Conservation (phyloP, 495 filamentous ascomycete species). For the Talaromyces adpressus region DNA sequence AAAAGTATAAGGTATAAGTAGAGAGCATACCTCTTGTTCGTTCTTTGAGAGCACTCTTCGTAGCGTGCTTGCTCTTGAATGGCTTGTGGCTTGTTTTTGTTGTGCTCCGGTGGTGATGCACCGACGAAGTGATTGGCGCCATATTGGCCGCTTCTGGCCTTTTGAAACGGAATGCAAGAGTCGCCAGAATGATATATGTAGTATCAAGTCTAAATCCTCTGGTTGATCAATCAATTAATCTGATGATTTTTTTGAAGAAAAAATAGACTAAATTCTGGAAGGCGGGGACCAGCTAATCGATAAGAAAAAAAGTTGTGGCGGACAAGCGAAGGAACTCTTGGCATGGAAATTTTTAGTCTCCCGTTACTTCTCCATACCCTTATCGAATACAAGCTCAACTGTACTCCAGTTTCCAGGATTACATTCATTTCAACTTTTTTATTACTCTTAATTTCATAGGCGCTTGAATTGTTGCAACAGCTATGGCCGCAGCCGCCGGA, state of each 20-base stretch:
- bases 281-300: constrained; percentile 14
- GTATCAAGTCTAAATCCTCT: background rate
- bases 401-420: background rate
- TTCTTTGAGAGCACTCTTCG: constrained; percentile 78
- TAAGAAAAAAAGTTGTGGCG: constrained; percentile 33
- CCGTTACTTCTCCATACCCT: background rate
- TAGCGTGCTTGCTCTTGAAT: constrained; percentile 86
- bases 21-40: constrained; percentile 68
- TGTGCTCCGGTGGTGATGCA: constrained; percentile 85
- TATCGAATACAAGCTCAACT: background rate
- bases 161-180: constrained; percentile 84
- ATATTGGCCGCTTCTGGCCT: constrained; percentile 58
- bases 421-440: background rate
- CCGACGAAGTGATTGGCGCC: constrained; percentile 36
- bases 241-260: constrained; percentile 5
- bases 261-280: constrained; percentile 7
- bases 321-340: constrained; percentile 31
- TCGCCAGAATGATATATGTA: constrained; percentile 29
- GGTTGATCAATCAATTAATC: no score
- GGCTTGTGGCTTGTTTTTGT: constrained; percentile 79
- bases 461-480: background rate
- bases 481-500: constrained; percentile 3
- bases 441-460: background rate
- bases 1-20: background rate
- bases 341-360: constrained; percentile 15